Percentiles rank a stretch among this genome's conserved stretches.
phyloP scores from a whole-genome alignment of 2,329 filamentous ascomycete species.

The Samsoniella hepiali region DNA sequence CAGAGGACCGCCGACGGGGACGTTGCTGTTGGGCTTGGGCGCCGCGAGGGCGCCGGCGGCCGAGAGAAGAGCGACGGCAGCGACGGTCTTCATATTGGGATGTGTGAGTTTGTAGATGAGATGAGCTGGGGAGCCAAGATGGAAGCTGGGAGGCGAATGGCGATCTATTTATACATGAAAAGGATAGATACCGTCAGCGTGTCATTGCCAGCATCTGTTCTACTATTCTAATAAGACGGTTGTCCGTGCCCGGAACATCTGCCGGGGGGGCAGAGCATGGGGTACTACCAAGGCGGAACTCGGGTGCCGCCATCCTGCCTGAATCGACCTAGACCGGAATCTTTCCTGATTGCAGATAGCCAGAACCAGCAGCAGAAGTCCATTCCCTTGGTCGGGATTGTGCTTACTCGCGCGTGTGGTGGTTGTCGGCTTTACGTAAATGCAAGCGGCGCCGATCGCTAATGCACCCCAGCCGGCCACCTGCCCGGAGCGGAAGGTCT shows the following conservation, averaged over 20 bases:
- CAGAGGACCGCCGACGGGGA: conserved; percentile 1
- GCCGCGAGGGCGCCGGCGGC: conserved; percentile 4
- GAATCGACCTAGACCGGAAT: neutral
- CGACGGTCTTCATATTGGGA: conserved; percentile 9
- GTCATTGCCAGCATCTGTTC: neutral
- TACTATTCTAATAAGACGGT: too few relatives aligned
- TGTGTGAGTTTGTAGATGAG: neutral
- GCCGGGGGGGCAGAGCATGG: too few relatives aligned
- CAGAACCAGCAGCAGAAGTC: neutral
- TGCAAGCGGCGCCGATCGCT: neutral
- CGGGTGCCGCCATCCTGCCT: neutral
- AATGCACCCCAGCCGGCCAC: neutral
- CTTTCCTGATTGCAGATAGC: neutral
- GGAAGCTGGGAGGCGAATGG: neutral
- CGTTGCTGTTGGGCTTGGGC: neutral
- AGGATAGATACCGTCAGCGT: neutral
- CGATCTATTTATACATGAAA: neutral
- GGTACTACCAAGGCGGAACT: too few relatives aligned
- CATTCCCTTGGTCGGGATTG: neutral
- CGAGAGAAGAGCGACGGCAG: neutral
- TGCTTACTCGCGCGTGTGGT: neutral
- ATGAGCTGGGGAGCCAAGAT: neutral
- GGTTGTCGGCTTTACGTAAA: neutral
- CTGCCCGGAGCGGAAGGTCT: conserved; percentile 1
- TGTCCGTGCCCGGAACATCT: too few relatives aligned